These are phyloP conservation scores for Sphaerulina musiva DNA, from an alignment of 2,329 filamentous ascomycete species.

Conservation along the genomic window DNA sequence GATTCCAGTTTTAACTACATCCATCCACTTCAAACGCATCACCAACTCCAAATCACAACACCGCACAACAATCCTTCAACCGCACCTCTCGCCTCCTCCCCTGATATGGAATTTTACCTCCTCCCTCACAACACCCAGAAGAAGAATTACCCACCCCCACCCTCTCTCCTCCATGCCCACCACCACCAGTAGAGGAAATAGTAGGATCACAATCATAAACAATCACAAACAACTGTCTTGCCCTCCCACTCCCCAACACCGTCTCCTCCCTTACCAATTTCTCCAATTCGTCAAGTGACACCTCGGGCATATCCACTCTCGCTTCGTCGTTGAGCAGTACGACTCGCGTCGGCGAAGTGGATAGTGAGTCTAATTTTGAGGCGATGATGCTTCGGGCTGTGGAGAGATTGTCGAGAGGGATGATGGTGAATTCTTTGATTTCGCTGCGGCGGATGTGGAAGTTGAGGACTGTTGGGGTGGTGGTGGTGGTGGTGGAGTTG, in stretches of 20 bases:
- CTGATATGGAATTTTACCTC: background rate
- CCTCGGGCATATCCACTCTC: background rate
- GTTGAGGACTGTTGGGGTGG: background rate
- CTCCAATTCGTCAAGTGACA: background rate
- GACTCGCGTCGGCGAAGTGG: background rate
- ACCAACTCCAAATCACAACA: background rate
- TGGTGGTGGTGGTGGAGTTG: background rate
- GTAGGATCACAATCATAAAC: conserved; percentile 2
- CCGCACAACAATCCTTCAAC: background rate
- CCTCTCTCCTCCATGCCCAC: background rate
- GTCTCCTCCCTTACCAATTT: background rate
- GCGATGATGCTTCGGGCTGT: background rate
- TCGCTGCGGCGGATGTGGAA: background rate
- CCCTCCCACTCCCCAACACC: background rate
- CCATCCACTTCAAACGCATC: too few relatives aligned
- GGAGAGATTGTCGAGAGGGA: background rate
- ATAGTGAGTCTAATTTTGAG: background rate
- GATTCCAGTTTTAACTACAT: too few relatives aligned
- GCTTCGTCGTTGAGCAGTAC: background rate
- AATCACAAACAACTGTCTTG: conserved; percentile 2
- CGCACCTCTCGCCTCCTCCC: background rate
- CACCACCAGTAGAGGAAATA: background rate
- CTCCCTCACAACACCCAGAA: too few relatives aligned
- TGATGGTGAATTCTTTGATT: background rate
- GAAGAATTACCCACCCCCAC: background rate